Percentiles rank a stretch among this genome's conserved stretches.
phyloP scores from a whole-genome alignment of 805 yeast species.

The Tetrapisispora fleetii region DNA sequence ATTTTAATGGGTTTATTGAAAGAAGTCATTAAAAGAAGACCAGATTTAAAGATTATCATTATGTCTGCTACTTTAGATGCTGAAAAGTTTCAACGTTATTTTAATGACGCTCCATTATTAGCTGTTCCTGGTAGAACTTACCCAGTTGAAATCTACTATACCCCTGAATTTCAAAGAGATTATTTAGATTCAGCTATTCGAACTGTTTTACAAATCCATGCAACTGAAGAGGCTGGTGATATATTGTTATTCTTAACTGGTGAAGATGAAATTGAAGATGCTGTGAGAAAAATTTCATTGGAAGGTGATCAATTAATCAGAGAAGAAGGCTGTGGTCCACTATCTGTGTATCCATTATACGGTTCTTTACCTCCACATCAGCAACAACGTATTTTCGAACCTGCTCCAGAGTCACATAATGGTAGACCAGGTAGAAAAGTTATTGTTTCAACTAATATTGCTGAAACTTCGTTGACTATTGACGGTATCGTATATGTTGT shows the following conservation, averaged over 20 bases:
- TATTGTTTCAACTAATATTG: conserved; percentile 88
- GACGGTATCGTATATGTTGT: conserved; percentile 81
- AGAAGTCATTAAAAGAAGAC: conserved; percentile 37
- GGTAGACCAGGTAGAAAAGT: conserved; percentile 81
- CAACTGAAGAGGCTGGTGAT: conserved; percentile 52
- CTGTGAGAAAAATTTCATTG: conserved; percentile 75
- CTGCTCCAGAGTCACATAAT: conserved; percentile 66
- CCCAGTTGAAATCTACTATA: conserved; percentile 70
- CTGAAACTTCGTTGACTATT: conserved; percentile 90
- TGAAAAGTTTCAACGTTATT: conserved; percentile 60
- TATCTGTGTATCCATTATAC: conserved; percentile 76
- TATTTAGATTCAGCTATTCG: conserved; percentile 82
- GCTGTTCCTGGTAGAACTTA: conserved; percentile 86
- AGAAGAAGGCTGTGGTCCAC: conserved; percentile 85
- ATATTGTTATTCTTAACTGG: conserved; percentile 90
- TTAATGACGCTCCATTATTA: conserved; percentile 78
- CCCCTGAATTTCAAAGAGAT: conserved; percentile 53
- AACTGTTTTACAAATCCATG: conserved; percentile 56
- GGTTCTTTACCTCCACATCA: conserved; percentile 87
- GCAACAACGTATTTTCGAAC: conserved; percentile 88
- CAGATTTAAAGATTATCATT: conserved; percentile 71
- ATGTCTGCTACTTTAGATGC: conserved; percentile 95
- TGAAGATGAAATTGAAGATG: conserved; percentile 91
- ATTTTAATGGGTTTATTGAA: conserved; percentile 70
- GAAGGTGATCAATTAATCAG: conserved; percentile 85